Base-by-base conservation (phyloP, 805 yeast species). In the Naumovozyma baii region DNA sequence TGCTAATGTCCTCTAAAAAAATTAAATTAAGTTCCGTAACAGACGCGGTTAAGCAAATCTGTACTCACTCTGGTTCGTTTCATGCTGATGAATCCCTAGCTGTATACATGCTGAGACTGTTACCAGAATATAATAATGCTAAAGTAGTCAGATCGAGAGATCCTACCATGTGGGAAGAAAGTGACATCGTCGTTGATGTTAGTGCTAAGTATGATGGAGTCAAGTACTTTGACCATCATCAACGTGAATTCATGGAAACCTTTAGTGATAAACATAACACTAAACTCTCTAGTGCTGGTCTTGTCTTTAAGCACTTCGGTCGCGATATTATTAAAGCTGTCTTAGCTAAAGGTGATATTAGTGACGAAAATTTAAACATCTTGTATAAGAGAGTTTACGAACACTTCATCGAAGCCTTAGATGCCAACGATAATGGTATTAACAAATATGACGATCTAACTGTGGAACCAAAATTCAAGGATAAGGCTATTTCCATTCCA, bases 1-100 rank as follows among this genome's bases (percentile, higher is more conserved):
- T 25, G 30, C 34, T n/a, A 13, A 37, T 44, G 46, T 39, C 44
- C 18, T 15, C 33, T 16, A 52, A 55, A 45, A 45, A 43, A 37
- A 41, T 46, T 16, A 55, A 52, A 39, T 32, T 54, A 26, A 42
- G 42, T 22, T 33, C 13, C 29, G 5, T 29, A 29, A n/a, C 31
- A 9, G 14, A 37, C 16, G 51, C 52, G 55, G 54, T 42, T 28
- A 60, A 58, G 39, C 77, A 75, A 54, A 83, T 88, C 41, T 90
- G 95, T 56, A 88, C 95, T 10, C 94, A 83, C 54, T 81, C 88
- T 36, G 98, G 98, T 5, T 73, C 87, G 0, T 92, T 92, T 70
- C 98, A 92, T 58, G 97, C 97, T 9, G 98, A 92, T 61, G 98
- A 92, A 62, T 79, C 95, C 9, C 71, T 92, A 38, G 98, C 97